A percentile compares a stretch with the other conserved stretches of the same genome.
phyloP scores from a whole-genome alignment of 805 yeast species.

The Lachancea fermentati region DNA sequence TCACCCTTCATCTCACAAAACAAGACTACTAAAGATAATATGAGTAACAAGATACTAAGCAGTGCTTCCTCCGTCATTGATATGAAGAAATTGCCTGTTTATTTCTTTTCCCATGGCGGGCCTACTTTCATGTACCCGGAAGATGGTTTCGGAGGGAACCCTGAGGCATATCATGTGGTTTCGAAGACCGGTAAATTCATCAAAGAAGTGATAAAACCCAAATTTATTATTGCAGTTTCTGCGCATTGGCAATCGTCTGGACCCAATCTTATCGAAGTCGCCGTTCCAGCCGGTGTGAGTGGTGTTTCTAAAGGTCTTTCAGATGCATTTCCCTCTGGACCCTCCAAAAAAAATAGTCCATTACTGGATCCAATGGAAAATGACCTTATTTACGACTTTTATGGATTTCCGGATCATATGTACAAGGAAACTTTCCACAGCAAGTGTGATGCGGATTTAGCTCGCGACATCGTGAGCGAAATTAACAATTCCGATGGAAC shows the following conservation, averaged over 20 bases:
- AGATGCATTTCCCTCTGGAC: background rate
- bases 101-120: constrained; percentile 77
- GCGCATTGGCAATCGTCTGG: constrained; percentile 70
- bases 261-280: constrained; percentile 42
- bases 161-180: constrained; percentile 54
- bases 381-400: constrained; percentile 65
- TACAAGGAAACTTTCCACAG: constrained; percentile 60
- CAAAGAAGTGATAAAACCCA: constrained; percentile 48
- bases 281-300: constrained; percentile 33
- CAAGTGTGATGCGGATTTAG: constrained; percentile 37
- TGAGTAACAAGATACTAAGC: background rate
- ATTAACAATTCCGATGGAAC: constrained; percentile 4
- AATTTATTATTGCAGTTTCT: constrained; percentile 58
- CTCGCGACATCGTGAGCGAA: constrained; percentile 23
- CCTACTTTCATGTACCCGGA: constrained; percentile 65
- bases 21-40: too few relatives aligned
- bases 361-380: constrained; percentile 36
- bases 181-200: constrained; percentile 48
- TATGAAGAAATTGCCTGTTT: too few relatives aligned
- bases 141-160: constrained; percentile 44
- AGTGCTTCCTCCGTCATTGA: too few relatives aligned
- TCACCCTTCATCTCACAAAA: background rate
- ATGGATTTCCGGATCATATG: constrained; percentile 62
- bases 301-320: background rate
- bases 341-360: background rate